These are phyloP conservation scores for Fermentozyma sake DNA, from an alignment of 1,139 yeast genomes.

Conservation along the genomic window DNA sequence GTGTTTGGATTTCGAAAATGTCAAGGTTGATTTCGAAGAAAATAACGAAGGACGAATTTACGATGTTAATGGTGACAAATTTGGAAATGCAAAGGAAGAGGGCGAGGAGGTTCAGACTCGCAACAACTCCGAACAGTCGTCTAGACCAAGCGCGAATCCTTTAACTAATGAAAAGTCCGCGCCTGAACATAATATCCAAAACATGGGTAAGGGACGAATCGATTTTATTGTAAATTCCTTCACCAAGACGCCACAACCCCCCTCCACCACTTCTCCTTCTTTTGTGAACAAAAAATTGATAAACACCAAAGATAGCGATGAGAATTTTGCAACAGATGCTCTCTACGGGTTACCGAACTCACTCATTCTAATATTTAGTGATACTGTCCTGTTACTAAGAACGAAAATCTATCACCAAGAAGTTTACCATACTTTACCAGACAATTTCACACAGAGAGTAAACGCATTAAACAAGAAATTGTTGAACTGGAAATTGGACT, in stretches of 20 bases:
- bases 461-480: conserved; percentile 48
- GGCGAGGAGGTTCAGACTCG: neutral
- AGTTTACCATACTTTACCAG: conserved; percentile 28
- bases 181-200: too few species aligned
- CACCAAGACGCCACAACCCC: conserved; percentile 3
- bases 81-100: conserved; percentile 12
- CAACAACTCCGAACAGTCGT: too few species aligned
- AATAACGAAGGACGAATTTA: conserved; percentile 30
- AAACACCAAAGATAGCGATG: conserved; percentile 44
- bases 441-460: conserved; percentile 42
- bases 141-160: too few species aligned
- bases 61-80: conserved; percentile 39
- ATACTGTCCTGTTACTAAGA: conserved; percentile 61
- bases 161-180: too few species aligned
- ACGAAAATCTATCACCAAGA: conserved; percentile 52
- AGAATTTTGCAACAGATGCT: conserved; percentile 72
- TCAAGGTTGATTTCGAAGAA: conserved; percentile 32
- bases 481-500: conserved; percentile 63
- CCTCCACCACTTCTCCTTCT: conserved; percentile 30
- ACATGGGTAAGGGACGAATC: conserved; percentile 44
- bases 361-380: conserved; percentile 64
- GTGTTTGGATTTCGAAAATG: conserved; percentile 45
- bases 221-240: conserved; percentile 41
- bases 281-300: conserved; percentile 42
- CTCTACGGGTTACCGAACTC: conserved; percentile 84